These are phyloP conservation scores for Pinus albicaulis DNA, from an alignment of 75 land plant genomes.

Conservation along the genomic window DNA sequence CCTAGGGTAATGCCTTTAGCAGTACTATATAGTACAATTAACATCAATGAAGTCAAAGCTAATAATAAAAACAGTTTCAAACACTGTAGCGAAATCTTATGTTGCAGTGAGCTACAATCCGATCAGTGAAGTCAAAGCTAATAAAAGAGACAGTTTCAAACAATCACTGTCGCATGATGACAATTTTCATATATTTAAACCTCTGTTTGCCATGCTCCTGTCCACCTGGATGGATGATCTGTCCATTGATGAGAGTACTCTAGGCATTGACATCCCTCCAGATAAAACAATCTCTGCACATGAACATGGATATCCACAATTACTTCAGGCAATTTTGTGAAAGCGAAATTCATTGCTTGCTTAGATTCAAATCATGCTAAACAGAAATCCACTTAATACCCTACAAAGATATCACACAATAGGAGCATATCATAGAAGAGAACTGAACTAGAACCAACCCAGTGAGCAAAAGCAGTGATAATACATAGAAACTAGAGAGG, in stretches of 20 bases:
- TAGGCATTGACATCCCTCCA: constrained; percentile 62
- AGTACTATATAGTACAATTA: too few species aligned
- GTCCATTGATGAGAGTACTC: constrained; percentile 28
- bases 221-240: constrained; percentile 12
- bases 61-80: not conserved
- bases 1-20: not conserved
- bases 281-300: constrained; percentile 53
- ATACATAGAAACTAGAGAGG: not conserved
- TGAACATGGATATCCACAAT: not conserved
- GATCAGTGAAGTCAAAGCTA: constrained; percentile 1
- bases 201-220: constrained; percentile 9
- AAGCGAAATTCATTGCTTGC: not conserved
- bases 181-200: constrained; percentile 6
- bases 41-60: not conserved
- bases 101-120: not conserved
- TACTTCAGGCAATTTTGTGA: not conserved
- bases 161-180: not conserved
- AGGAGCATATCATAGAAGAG: not conserved
- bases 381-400: too few species aligned
- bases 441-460: not conserved
- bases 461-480: not conserved
- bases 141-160: constrained; percentile 1
- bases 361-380: too few species aligned
- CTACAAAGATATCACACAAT: not conserved
- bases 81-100: not conserved